Evolutionary conservation across 2,329 filamentous ascomycete species (phyloP).

Genomic region (Stromatinia cepivora): DNA sequence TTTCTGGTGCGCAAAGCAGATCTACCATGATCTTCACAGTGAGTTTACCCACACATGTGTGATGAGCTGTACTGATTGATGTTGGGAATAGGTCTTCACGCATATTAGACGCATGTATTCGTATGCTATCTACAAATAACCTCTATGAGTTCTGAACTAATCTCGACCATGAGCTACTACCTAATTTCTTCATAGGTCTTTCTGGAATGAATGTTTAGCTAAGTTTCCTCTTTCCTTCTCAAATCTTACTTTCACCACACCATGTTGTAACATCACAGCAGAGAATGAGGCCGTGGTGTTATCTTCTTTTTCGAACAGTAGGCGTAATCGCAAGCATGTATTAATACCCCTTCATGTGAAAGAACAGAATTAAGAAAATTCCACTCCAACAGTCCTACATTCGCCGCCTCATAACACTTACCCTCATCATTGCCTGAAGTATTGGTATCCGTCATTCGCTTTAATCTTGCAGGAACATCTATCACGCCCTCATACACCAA

Average conservation of each 20-base stretch:
- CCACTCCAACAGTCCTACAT: not conserved
- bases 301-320: not conserved
- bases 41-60: not conserved
- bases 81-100: not conserved
- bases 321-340: not conserved
- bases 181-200: not conserved
- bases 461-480: not conserved
- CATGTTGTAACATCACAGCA: not conserved
- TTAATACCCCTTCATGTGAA: not conserved
- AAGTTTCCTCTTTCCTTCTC: not conserved
- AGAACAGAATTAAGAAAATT: not conserved
- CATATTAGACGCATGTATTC: not conserved
- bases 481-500: not conserved
- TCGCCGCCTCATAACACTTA: not conserved
- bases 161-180: not conserved
- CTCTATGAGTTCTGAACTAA: not conserved
- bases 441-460: not conserved
- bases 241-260: not conserved
- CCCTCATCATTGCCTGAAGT: not conserved
- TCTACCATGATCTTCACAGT: constrained; percentile 9
- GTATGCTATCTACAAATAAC: not conserved
- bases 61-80: not conserved
- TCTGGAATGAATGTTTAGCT: constrained; percentile 3
- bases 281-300: constrained; percentile 1
- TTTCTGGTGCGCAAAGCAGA: not conserved